A percentile compares a stretch with the other conserved stretches of the same genome.
Evolutionary conservation across 371 early-diverging fungal species (phyloP).

Genomic region (Mortierella sp.): DNA sequence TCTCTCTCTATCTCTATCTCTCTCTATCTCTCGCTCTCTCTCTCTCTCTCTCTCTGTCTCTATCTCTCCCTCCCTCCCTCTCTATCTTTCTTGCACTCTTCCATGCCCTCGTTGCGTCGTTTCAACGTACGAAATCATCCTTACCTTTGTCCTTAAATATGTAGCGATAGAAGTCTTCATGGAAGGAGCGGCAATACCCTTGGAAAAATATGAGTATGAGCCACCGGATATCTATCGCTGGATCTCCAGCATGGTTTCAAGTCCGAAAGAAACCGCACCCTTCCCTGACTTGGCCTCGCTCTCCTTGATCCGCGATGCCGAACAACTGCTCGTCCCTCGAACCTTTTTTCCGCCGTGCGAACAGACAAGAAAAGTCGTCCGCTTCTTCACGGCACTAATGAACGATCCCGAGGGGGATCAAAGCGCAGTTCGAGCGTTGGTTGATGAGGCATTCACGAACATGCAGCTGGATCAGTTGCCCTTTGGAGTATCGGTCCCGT

Average conservation of each 20-base stretch:
- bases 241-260: constrained; percentile 31
- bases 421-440: constrained; percentile 57
- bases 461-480: constrained; percentile 35
- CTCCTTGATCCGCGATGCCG: constrained; percentile 14
- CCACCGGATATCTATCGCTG: constrained; percentile 49
- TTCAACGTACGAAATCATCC: too few species aligned
- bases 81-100: neutral
- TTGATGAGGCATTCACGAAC: constrained; percentile 22
- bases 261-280: constrained; percentile 2
- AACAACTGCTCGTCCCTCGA: neutral
- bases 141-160: neutral
- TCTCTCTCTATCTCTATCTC: neutral
- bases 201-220: constrained; percentile 14
- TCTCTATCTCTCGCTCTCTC: neutral
- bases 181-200: constrained; percentile 8
- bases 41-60: too few species aligned
- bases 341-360: constrained; percentile 11
- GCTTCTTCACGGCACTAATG: constrained; percentile 29
- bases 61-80: neutral
- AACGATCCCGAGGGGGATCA: constrained; percentile 13
- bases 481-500: constrained; percentile 22
- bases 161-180: constrained; percentile 31
- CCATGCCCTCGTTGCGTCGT: too few species aligned
- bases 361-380: constrained; percentile 19
- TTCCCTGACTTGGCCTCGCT: constrained; percentile 29